Percentiles rank a stretch among this genome's conserved stretches.
phyloP scores from a whole-genome alignment of 2,329 filamentous ascomycete species.

The Harringtonia aguacate region DNA sequence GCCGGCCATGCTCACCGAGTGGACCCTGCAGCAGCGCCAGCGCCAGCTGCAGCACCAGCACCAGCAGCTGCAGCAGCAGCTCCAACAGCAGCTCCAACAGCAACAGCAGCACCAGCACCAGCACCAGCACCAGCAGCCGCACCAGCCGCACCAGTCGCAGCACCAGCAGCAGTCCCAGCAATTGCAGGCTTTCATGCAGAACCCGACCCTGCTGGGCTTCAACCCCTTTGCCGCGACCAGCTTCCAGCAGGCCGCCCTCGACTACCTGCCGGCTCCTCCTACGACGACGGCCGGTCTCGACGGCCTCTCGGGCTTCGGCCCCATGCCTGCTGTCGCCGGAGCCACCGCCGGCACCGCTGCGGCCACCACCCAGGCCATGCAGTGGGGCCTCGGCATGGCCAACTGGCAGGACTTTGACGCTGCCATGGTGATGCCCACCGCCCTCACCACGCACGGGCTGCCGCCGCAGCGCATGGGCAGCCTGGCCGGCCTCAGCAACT shows the following conservation, averaged over 20 bases:
- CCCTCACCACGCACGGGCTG: conserved; percentile 26
- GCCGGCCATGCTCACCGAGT: conserved; percentile 43
- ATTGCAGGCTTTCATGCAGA: conserved; percentile 43
- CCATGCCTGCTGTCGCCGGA: conserved; percentile 46
- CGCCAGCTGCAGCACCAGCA: conserved; percentile 27
- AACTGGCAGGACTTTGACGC: conserved; percentile 74
- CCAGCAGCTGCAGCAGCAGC: conserved; percentile 18
- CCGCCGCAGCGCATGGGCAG: conserved; percentile 16
- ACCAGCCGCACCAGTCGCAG: conserved; percentile 17
- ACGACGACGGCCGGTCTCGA: conserved; percentile 41
- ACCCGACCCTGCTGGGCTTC: conserved; percentile 45
- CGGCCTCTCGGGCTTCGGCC: conserved; percentile 47
- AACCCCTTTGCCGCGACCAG: conserved; percentile 37
- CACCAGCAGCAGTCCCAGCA: conserved; percentile 32
- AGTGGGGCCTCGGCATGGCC: conserved; percentile 54
- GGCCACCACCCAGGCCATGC: conserved; percentile 35
- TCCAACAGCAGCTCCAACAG: conserved; percentile 22
- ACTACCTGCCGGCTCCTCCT: conserved; percentile 49
- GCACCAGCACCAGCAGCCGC: conserved; percentile 17
- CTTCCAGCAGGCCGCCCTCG: conserved; percentile 45
- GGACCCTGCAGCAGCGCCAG: conserved; percentile 48
- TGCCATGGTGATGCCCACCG: conserved; percentile 33
- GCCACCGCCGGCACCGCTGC: conserved; percentile 35
- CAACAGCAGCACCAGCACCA: conserved; percentile 30
- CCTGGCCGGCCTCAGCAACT: conserved; percentile 44